A percentile compares a stretch with the other conserved stretches of the same genome.
phyloP scores from a whole-genome alignment of 202 grass and related monocot genomes.

The Setaria viridis region DNA sequence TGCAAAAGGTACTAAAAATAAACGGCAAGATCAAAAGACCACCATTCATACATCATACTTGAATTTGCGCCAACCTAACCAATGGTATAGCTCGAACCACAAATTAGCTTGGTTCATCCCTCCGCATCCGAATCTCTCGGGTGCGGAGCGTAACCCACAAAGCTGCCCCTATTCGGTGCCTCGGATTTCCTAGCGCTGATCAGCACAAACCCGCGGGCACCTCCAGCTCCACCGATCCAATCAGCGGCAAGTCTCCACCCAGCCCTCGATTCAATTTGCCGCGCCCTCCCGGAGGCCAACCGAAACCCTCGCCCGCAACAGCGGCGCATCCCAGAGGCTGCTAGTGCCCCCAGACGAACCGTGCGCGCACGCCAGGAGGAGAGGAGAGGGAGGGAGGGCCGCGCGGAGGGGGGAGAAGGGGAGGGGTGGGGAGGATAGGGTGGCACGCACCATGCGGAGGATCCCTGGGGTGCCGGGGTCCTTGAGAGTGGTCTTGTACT shows the following conservation, averaged over 20 bases:
- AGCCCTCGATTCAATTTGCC: not conserved
- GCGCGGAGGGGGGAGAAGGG: not conserved
- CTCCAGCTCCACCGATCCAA: slow-evolving; percentile 2
- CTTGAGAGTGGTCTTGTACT: slow-evolving; percentile 82
- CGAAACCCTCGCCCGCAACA: not conserved
- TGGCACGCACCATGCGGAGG: slow-evolving; percentile 71
- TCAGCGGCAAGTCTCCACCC: not conserved
- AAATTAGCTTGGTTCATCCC: slow-evolving; percentile 10
- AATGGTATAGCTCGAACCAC: not conserved
- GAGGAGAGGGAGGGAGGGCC: not conserved
- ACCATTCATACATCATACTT: not conserved
- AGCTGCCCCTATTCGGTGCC: not conserved
- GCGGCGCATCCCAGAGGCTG: not conserved
- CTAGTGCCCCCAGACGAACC: not conserved
- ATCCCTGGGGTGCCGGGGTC: slow-evolving; percentile 80
- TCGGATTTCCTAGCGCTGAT: not conserved
- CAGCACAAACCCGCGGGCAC: not conserved
- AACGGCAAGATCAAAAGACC: not conserved
- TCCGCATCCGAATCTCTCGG: not conserved
- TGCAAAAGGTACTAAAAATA: not conserved
- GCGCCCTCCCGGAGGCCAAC: not conserved
- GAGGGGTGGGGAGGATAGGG: not conserved
- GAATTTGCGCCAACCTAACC: not conserved
- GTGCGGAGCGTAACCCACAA: not conserved
- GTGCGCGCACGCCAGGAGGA: not conserved